Base-by-base conservation (phyloP, 2,329 filamentous ascomycete species). In the Phyllosticta citriasiana region DNA sequence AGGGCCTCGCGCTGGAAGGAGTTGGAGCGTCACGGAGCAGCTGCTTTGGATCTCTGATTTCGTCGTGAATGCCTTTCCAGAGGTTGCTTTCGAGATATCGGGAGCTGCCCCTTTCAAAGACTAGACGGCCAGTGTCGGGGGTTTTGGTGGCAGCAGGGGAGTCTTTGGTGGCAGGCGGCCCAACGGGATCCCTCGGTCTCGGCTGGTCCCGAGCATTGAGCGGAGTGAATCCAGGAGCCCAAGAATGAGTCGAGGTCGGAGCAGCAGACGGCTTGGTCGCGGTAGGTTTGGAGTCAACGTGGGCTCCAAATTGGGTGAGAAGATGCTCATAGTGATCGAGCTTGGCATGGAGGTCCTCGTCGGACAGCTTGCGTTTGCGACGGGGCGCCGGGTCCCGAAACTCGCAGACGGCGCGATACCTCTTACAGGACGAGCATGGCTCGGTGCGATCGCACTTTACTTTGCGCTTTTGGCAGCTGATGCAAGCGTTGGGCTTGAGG, bases 321-420 rank as follows among this genome's bases (percentile, higher is more conserved):
- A 67, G 65, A 22, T 68, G 66, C 61, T 73, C 71, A 53, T 73
- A 73, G 6, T 71, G 57, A 6, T 66, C 64, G 24, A 73, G 55
- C 57, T 65, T 67, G 12, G 67, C 61, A 19, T 66, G 62, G 1
- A 63, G 62, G 55, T 72, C 70, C 22, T 71, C 33, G 27, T 72
- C 68, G 8, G 57, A 57, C 16, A 57, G 57, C 55, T 67, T 70
- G 19, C 68, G 62, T 30, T 70, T 63, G n/a, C 70, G 65, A 8
- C 70, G 68, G 2, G 69, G 71, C 9, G 68, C 67, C 25, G 71
- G 71, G 30, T 69, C 66, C 60, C 71, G 72, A 63, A 72, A 73
- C 16, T 71, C 61, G 62, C 71, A 73, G 14, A 64, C 59, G 10
- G 71, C 67, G 24, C 70, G 66, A 9, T 69, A 66, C 58, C 70